Base-by-base conservation (phyloP, 1,284 basidiomycete genomes). In the Trichosporon sp. region DNA sequence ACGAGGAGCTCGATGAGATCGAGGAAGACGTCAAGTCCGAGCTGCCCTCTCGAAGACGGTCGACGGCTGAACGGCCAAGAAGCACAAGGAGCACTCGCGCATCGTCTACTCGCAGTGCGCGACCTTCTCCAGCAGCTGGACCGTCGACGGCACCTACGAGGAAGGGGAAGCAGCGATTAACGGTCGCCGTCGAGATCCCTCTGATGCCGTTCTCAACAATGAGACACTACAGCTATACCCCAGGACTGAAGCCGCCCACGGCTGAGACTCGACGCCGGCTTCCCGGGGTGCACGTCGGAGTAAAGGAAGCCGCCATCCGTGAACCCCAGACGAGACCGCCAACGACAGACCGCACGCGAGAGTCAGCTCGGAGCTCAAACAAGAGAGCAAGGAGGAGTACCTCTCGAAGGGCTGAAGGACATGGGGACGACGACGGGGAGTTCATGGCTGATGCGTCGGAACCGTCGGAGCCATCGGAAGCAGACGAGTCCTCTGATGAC, bases 111-210 rank as follows among this genome's bases (percentile, higher is more conserved):
- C 19, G 49, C 16, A 19, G 49, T 16, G n/a, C 4, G 11, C 49
- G 49, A 6, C 14, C 49, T 4, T 54, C 49, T 7, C 29, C 46
- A 8, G 27, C 7, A 8, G 34, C 60, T 7, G 54, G 54, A 2
- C 60, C 60, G 27, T 56, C 54, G 19, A 13, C 25, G 14, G 36
- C 36, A 2, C 52, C 36, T 1, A 32, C 29, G 10, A 23, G 46
- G 14, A 7, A 6, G 13, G 5, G 27, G 25, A 54, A 29, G 16
- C 11, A 16, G 14, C 49, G 16, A n/a, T n/a, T n/a, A n/a, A n/a
- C n/a, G 7, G 27, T 54, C 27, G 27, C 16, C 9, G 60, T 61
- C 36, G 54, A 61, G n/a, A 61, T 61, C 21, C 34, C 36, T 5
- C 46, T 44, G 21, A 31, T 44, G 60, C 54, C 54, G 19, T 56